phyloP scores from a whole-genome alignment of 2,329 filamentous ascomycete genomes.

The Exutisphaerella laricina region DNA sequence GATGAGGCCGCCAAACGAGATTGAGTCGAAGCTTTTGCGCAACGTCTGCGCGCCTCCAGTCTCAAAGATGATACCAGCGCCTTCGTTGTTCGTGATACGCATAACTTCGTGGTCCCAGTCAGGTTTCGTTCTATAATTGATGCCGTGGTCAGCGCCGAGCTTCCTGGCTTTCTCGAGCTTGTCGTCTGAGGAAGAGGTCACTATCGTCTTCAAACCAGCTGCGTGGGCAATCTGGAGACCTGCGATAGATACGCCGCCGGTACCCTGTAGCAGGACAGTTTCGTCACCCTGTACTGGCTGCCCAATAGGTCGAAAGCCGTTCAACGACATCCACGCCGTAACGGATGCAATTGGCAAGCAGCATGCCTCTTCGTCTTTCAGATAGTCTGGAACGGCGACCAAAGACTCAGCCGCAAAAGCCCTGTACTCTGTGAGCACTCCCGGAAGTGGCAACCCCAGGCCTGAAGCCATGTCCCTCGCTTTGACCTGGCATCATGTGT shows the following conservation, averaged over 20 bases:
- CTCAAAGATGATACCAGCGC: slow-evolving; percentile 46
- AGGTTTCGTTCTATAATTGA: slow-evolving; percentile 55
- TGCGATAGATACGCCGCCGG: slow-evolving; percentile 40
- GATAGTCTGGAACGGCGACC: slow-evolving; percentile 52
- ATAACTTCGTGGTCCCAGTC: slow-evolving; percentile 55
- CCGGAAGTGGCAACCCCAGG: slow-evolving; percentile 55
- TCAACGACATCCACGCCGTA: slow-evolving; percentile 63
- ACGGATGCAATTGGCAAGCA: slow-evolving; percentile 57
- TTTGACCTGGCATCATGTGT: slow-evolving; percentile 33
- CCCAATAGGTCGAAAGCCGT: slow-evolving; percentile 53
- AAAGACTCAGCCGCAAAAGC: slow-evolving; percentile 54
- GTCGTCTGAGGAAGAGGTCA: slow-evolving; percentile 52
- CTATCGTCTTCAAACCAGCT: slow-evolving; percentile 44
- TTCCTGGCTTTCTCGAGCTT: slow-evolving; percentile 50
- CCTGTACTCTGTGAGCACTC: slow-evolving; percentile 55
- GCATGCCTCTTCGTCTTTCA: slow-evolving; percentile 55
- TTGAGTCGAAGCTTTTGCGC: slow-evolving; percentile 35
- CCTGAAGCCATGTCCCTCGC: slow-evolving; percentile 52
- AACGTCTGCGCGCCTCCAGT: slow-evolving; percentile 45
- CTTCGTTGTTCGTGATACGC: slow-evolving; percentile 36
- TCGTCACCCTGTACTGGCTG: slow-evolving; percentile 41
- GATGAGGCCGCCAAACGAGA: slow-evolving; percentile 35
- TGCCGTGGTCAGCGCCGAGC: slow-evolving; percentile 52
- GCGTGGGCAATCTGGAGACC: slow-evolving; percentile 37
- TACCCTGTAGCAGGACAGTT: slow-evolving; percentile 33